These are phyloP conservation scores for Flaveria brownii DNA, from an alignment of 129 eudicot genomes.

Conservation along the genomic window DNA sequence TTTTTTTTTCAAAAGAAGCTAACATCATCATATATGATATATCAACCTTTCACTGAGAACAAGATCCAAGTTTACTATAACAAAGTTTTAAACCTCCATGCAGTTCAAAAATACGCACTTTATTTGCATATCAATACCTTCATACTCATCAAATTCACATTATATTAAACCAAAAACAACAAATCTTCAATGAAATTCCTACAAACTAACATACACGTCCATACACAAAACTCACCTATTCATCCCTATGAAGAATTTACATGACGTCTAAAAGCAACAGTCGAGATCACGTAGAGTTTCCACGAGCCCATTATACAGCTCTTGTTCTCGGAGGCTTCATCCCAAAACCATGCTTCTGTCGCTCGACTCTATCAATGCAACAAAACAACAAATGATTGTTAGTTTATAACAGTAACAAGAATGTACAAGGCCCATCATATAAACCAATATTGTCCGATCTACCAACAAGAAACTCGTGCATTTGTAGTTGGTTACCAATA, in stretches of 20 bases:
- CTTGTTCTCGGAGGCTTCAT: slow-evolving; percentile 68
- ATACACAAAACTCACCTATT: slow-evolving; percentile 29
- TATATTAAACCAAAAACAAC: slow-evolving; percentile 22
- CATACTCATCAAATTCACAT: neutral
- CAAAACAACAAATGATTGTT: neutral
- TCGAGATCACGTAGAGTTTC: neutral
- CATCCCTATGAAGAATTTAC: slow-evolving; percentile 20
- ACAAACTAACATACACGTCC: slow-evolving; percentile 9
- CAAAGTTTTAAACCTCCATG: too few relatives aligned
- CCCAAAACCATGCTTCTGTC: slow-evolving; percentile 85
- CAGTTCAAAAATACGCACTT: neutral
- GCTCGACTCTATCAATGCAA: slow-evolving; percentile 64
- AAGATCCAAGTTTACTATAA: too few relatives aligned
- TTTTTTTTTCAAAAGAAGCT: too few relatives aligned
- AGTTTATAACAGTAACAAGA: neutral
- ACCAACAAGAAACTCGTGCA: too few relatives aligned
- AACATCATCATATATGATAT: too few relatives aligned
- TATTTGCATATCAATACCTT: neutral
- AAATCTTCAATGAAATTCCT: slow-evolving; percentile 14
- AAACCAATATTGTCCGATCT: too few relatives aligned
- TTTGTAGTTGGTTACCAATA: neutral
- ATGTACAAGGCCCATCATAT: too few relatives aligned
- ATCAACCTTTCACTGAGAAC: too few relatives aligned
- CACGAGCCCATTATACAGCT: slow-evolving; percentile 18
- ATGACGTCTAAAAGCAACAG: neutral